Conservation (phyloP, 2,329 filamentous ascomycete genomes). For the Epicoccum nigrum region DNA sequence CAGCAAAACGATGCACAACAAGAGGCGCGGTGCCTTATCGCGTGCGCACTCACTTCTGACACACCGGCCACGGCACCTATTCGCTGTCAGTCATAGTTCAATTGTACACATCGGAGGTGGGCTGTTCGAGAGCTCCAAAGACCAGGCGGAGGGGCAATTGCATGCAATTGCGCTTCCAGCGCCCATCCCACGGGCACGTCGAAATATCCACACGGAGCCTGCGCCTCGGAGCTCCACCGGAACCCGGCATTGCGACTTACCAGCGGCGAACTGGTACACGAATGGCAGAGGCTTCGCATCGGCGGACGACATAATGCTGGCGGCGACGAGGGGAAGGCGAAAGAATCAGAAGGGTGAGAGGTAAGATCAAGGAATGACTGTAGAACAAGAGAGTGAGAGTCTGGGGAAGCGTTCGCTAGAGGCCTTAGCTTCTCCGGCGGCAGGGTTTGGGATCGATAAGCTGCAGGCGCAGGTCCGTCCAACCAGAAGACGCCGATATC, state of each 20-base stretch:
- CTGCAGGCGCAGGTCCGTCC: constrained; percentile 3
- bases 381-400: constrained; percentile 18
- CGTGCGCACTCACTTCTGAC: constrained; percentile 75
- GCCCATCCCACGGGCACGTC: constrained; percentile 4
- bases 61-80: constrained; percentile 92
- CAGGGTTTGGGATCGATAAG: not conserved
- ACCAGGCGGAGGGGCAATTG: not conserved
- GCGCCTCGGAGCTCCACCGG: constrained; percentile 30
- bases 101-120: too few relatives aligned
- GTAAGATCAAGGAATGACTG: constrained; percentile 22
- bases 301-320: constrained; percentile 52
- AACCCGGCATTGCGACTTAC: constrained; percentile 57
- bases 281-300: constrained; percentile 81
- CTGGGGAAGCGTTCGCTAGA: constrained; percentile 34
- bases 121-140: not conserved
- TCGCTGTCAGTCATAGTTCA: constrained; percentile 30
- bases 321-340: constrained; percentile 11
- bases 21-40: constrained; percentile 13
- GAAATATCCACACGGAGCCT: constrained; percentile 10
- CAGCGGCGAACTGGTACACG: constrained; percentile 92
- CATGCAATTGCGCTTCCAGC: constrained; percentile 2
- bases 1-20: constrained; percentile 29
- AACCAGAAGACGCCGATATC: constrained; percentile 13
- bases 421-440: not conserved
- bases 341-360: constrained; percentile 7